Evolutionary conservation across 2,329 filamentous ascomycete species (phyloP).

Genomic region (Fusarium tricinctum): DNA sequence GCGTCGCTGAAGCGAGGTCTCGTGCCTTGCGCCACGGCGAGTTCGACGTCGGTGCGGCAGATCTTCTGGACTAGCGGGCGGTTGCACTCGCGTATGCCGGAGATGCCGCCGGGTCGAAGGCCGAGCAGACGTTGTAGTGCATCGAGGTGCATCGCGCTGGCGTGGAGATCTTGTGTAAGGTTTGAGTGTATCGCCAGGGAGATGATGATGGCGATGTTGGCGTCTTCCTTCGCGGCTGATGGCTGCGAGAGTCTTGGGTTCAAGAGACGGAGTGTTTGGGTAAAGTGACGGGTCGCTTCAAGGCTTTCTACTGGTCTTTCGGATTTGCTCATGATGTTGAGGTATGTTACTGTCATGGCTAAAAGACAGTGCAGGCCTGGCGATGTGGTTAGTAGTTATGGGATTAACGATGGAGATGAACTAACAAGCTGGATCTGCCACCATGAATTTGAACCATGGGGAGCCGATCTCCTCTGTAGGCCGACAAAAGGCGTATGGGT

Average conservation of each 20-base stretch:
- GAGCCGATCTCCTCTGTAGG: constrained; percentile 15
- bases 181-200: constrained; percentile 41
- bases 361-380: constrained; percentile 43
- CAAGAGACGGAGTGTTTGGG: constrained; percentile 38
- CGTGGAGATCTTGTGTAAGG: constrained; percentile 17
- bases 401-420: fast-evolving
- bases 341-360: constrained; percentile 40
- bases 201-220: constrained; percentile 40
- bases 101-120: constrained; percentile 16
- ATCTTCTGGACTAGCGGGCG: constrained; percentile 34
- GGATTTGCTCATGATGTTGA: constrained; percentile 31
- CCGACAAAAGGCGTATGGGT: constrained; percentile 39
- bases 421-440: constrained; percentile 39
- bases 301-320: constrained; percentile 36
- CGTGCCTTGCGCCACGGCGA: constrained; percentile 16
- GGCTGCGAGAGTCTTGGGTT: constrained; percentile 25
- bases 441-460: constrained; percentile 42
- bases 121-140: constrained; percentile 23
- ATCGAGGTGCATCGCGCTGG: constrained; percentile 29
- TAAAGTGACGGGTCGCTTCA: constrained; percentile 42
- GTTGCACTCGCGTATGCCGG: constrained; percentile 21
- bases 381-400: background rate
- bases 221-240: constrained; percentile 14
- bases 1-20: constrained; percentile 28
- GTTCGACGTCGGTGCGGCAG: constrained; percentile 31